A percentile compares a stretch with the other conserved stretches of the same genome.
phyloP scores from a whole-genome alignment of 2,329 filamentous ascomycete species.

The Myriangium duriaei region DNA sequence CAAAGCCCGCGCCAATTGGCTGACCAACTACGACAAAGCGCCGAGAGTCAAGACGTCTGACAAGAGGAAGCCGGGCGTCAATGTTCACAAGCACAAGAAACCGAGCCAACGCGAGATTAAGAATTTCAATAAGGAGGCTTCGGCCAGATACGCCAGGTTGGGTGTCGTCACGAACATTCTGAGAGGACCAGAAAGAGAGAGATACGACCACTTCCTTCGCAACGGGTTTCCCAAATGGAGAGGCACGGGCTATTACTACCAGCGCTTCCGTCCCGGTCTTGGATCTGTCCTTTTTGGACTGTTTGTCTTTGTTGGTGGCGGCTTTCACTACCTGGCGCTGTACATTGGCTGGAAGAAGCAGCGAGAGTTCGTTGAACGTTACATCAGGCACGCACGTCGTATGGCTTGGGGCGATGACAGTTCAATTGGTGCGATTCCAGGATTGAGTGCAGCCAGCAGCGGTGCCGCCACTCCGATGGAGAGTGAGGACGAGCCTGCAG shows the following conservation, averaged over 20 bases:
- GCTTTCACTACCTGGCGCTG: conserved; percentile 73
- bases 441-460: conserved; percentile 37
- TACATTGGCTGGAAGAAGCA: conserved; percentile 82
- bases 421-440: conserved; percentile 53
- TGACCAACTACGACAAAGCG: conserved; percentile 51
- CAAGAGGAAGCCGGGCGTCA: conserved; percentile 46
- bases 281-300: conserved; percentile 72
- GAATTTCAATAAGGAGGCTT: conserved; percentile 66
- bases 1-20: conserved; percentile 80
- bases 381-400: conserved; percentile 78
- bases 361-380: conserved; percentile 79
- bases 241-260: conserved; percentile 97
- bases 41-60: conserved; percentile 23
- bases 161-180: conserved; percentile 78
- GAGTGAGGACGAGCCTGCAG: conserved; percentile 36
- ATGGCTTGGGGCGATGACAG: conserved; percentile 82
- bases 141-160: conserved; percentile 71
- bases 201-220: conserved; percentile 86
- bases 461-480: conserved; percentile 32
- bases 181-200: conserved; percentile 63
- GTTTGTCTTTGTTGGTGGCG: conserved; percentile 72
- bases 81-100: conserved; percentile 55
- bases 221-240: conserved; percentile 96
- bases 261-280: conserved; percentile 78
- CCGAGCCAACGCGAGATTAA: conserved; percentile 65